Percentiles rank a stretch among this genome's conserved stretches.
Conservation (phyloP, 2,329 filamentous ascomycete species). For the Dothidotthia symphoricarpi region DNA sequence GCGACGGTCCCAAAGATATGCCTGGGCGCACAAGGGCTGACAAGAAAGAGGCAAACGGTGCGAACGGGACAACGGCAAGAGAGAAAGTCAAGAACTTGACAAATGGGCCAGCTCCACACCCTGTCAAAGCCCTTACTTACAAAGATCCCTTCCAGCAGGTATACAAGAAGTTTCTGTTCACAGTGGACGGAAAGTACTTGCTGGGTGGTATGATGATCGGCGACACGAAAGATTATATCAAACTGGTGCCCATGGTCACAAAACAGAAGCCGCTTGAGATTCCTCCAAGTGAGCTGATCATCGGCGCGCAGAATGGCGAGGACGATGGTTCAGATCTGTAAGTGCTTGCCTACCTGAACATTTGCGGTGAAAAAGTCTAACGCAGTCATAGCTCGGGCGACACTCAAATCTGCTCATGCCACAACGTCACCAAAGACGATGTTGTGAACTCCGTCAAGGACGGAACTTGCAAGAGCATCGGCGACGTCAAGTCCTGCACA, state of each 20-base stretch:
- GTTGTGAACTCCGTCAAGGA: conserved; percentile 70
- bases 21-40: conserved; percentile 56
- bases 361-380: conserved; percentile 10
- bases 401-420: conserved; percentile 87
- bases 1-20: conserved; percentile 75
- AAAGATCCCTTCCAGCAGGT: conserved; percentile 84
- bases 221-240: conserved; percentile 86
- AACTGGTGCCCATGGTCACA: conserved; percentile 83
- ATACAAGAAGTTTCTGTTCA: conserved; percentile 94
- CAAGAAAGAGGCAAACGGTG: conserved; percentile 46
- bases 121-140: conserved; percentile 82
- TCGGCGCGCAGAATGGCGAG: conserved; percentile 71
- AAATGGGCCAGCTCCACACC: conserved; percentile 55
- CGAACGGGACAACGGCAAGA: conserved; percentile 30
- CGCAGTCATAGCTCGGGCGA: conserved; percentile 59
- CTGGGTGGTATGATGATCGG: conserved; percentile 98
- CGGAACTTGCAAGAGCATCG: conserved; percentile 76
- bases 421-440: conserved; percentile 87
- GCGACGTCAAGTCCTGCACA: conserved; percentile 82
- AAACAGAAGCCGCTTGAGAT: conserved; percentile 75
- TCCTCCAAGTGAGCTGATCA: conserved; percentile 76
- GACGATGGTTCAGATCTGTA: conserved; percentile 74
- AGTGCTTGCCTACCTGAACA: conserved; percentile 19
- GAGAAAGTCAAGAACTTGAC: conserved; percentile 54
- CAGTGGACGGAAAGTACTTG: conserved; percentile 82